Conservation (phyloP, 1,284 basidiomycete species). For the Ceratobasidium sp. region DNA sequence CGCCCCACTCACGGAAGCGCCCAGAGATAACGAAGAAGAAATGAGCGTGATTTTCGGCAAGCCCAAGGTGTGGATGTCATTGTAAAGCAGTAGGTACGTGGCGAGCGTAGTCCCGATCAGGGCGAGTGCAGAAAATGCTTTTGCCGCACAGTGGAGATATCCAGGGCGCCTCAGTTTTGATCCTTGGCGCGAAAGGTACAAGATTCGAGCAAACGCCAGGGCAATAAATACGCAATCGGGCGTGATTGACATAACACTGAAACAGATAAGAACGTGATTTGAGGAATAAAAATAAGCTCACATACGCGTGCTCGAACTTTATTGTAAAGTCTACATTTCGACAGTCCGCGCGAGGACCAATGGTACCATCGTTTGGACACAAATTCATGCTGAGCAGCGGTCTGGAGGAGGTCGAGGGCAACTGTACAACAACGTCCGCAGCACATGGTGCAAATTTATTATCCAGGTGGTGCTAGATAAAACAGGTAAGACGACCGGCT, state of each 20-base stretch:
- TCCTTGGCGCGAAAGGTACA: background rate
- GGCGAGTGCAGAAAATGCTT: background rate
- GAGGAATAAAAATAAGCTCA: background rate
- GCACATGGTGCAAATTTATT: no score
- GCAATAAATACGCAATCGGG: conserved; percentile 1
- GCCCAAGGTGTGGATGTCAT: no score
- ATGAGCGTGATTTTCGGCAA: no score
- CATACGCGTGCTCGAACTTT: conserved; percentile 20
- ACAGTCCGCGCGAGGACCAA: conserved; percentile 8
- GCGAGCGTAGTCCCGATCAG: conserved; percentile 1
- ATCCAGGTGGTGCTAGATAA: no score
- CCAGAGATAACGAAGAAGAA: no score
- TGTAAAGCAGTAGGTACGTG: background rate
- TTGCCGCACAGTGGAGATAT: background rate
- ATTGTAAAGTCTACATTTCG: conserved; percentile 19
- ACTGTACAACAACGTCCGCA: no score
- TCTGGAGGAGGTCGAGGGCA: no score
- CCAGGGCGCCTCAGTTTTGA: conserved; percentile 1
- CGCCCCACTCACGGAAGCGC: no score
- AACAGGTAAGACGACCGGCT: no score
- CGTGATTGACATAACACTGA: conserved; percentile 13
- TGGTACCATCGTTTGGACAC: conserved; percentile 10
- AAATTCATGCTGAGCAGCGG: background rate
- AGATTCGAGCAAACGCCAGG: conserved; percentile 1
- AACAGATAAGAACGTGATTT: background rate